Base-by-base conservation (phyloP, 2,329 filamentous ascomycete species). In the Pezicula rhizophila region DNA sequence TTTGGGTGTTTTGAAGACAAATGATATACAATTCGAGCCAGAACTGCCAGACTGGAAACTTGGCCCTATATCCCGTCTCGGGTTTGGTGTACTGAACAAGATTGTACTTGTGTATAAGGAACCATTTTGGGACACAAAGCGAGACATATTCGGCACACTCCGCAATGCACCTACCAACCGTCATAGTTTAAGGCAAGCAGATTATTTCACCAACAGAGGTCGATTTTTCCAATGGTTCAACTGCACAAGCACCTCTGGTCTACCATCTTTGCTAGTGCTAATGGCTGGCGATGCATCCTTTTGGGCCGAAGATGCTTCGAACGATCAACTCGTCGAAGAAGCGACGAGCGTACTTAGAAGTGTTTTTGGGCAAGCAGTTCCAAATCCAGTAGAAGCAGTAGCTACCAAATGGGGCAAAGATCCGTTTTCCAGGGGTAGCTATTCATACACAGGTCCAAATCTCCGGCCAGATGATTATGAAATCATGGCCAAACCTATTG, bases 151-250 rank as follows among this genome's bases (percentile, higher is more conserved):
- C 66, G 95, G 93, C 10, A 81, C 96, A 37, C 73, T 99, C 38
- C 85, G 91, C 49, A 83, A 89, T 56, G 83, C 91, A 3, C 72
- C 77, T 18, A 79, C 28, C 28, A 10, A 81, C 51, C 73, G 77
- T 3, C 77, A 82, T 49, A 95, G 89, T 62, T 76, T 91, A 47
- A 75, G 83, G 40, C 89, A 95, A 60, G 78, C 79, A 45, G 87
- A 96, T 56, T 97, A 97, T 61, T 75, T 82, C 5, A 73, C 78
- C 3, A 84, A 82, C 52, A 82, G 92, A 46, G 92, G 92, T n/a
- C 85, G 91, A 20, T 96, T 96, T 69, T 99, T 97, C 62, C 81
- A 99, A 59, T 97, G 96, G 80, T 97, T 96, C 80, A 97, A 99
- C 60, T 89, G 90, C 47, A 85, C 90, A 52, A 88, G 89, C 58